Percentiles rank a stretch among this genome's conserved stretches.
Evolutionary conservation across 2,329 filamentous ascomycete genomes (phyloP).

Genomic region (Cytospora piceae): DNA sequence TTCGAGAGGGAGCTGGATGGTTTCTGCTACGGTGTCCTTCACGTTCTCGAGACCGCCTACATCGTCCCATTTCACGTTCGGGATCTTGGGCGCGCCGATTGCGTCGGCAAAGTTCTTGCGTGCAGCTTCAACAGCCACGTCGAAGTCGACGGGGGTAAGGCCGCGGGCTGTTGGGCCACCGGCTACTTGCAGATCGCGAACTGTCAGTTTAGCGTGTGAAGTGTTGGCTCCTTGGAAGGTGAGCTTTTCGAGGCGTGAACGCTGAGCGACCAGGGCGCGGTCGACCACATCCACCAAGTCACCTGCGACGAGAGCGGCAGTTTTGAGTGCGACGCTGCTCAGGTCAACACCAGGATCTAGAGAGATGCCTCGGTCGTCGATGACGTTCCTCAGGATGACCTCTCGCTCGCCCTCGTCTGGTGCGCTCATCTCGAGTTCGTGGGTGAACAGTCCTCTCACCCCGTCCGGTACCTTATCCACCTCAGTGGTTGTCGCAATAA

Average conservation of each 20-base stretch:
- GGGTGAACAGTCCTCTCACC: constrained; percentile 87
- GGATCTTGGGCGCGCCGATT: constrained; percentile 96
- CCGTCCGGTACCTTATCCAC: constrained; percentile 93
- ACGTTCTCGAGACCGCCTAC: constrained; percentile 92
- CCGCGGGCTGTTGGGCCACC: constrained; percentile 80
- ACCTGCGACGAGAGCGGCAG: constrained; percentile 90
- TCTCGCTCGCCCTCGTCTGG: constrained; percentile 93
- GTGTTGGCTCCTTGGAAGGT: constrained; percentile 51
- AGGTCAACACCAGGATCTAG: constrained; percentile 84
- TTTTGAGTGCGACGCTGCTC: constrained; percentile 86
- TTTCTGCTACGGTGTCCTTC: constrained; percentile 96
- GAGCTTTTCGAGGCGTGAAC: constrained; percentile 74
- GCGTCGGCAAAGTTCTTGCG: constrained; percentile 98
- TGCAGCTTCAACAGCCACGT: constrained; percentile 90
- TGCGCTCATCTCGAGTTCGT: constrained; percentile 91
- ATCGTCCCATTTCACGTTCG: constrained; percentile 94
- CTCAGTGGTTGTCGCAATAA: constrained; percentile 93
- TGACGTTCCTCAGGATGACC: constrained; percentile 78
- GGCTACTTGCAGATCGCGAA: constrained; percentile 84
- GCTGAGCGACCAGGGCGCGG: constrained; percentile 78
- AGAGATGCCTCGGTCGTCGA: constrained; percentile 75
- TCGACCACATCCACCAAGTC: constrained; percentile 95
- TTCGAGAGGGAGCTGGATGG: constrained; percentile 90
- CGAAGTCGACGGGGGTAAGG: constrained; percentile 82
- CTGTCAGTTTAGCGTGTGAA: constrained; percentile 54